Evolutionary conservation across 1,284 basidiomycete genomes (phyloP), one percentile per base, ranked within the genome.

Genomic region (Pyrrhoderma noxium): DNA sequence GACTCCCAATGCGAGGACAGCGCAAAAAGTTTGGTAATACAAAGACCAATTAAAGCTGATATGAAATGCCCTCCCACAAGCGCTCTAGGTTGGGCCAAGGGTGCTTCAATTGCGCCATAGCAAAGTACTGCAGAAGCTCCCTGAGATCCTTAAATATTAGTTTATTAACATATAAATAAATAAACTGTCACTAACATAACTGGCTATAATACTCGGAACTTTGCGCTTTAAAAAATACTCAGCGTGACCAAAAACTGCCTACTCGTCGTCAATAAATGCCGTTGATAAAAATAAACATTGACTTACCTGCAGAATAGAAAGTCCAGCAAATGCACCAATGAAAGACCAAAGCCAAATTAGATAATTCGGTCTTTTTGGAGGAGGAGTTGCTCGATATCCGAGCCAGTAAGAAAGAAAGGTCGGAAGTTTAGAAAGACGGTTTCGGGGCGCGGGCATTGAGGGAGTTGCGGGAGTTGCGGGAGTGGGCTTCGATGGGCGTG

Each of bases 101-200:
- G 81, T 1, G 71, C 69, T 35, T 84, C 79, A 35, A 80, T 72
- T 1, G 74, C 72, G 11, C 76, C 79, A 55, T 77, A 84, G 18
- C 76, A 67, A 22, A 85, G 67, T 2, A 82, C 77, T 8, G 79
- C 79, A 3, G 74, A 74, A 13, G 81, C 81, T 18, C 79, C 80
- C 76, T 79, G 60, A 3, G 31, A 16, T 42, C 31, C 25, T 37
- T 14, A 31, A 16, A 36, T 45, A 49, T 36, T 36, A 35, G 21
- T 8, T 13, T 5, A 11, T 46, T 36, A 19, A 39, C 13, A 7
- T 23, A n/a, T n/a, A 8, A 19, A 47, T 39, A 14, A 3, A n/a
- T 22, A 42, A 18, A 9, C 35, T 19, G 47, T 25, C 14, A 68
- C 71, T 54, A 50, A 75, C 72, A 60, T 75, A 77, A 52, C 73